Percentiles rank a stretch among this genome's conserved stretches.
Conservation (phyloP, 176 grass and related monocot genomes). For the Olyra latifolia region DNA sequence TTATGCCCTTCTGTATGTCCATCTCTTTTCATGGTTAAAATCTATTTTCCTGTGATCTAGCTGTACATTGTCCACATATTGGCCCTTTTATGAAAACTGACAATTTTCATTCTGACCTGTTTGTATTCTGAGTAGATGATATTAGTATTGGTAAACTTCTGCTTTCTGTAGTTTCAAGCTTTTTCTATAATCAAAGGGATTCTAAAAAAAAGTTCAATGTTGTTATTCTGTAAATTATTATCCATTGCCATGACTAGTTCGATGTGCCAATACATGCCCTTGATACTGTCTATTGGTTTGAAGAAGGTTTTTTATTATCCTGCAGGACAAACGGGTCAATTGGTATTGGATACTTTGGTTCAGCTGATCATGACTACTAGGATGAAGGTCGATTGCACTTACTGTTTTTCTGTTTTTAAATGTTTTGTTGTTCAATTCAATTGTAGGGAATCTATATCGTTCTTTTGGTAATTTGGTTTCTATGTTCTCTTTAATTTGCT, state of each 20-base stretch:
- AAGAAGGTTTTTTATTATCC: conserved; percentile 4
- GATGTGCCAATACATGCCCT: background rate
- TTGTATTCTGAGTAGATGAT: background rate
- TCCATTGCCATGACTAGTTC: background rate
- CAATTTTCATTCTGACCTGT: background rate
- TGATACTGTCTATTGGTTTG: background rate
- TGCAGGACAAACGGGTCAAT: conserved; percentile 48
- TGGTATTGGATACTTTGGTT: conserved; percentile 55
- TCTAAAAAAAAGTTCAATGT: background rate
- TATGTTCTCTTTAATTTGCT: conserved; percentile 27
- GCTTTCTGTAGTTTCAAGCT: background rate
- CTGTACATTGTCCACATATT: background rate
- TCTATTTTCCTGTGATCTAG: background rate
- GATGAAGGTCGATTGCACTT: conserved; percentile 57
- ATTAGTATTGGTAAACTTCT: background rate
- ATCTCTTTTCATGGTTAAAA: background rate
- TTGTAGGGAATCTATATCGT: background rate
- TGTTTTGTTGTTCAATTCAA: conserved; percentile 10
- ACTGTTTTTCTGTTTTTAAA: background rate
- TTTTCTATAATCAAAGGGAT: background rate
- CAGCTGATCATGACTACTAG: conserved; percentile 61
- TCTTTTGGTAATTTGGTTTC: conserved; percentile 8
- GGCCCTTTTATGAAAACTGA: background rate
- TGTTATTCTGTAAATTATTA: background rate
- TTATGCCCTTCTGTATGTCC: background rate